phyloP scores from a whole-genome alignment of 768 basidiomycete species.

The Tephrocybe rancida region DNA sequence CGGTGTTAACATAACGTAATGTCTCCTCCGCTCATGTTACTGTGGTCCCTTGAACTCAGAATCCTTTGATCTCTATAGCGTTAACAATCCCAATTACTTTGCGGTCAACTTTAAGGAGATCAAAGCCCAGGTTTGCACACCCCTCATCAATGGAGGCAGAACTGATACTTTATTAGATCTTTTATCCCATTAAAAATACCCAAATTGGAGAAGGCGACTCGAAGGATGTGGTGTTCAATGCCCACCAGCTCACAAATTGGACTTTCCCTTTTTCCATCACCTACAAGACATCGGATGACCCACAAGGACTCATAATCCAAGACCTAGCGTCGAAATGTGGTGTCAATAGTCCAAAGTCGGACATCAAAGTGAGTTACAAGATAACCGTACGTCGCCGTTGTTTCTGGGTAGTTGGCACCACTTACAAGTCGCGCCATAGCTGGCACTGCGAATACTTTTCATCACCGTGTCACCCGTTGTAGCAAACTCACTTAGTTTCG shows the following conservation, averaged over 20 bases:
- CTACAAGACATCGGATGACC: constrained; percentile 59
- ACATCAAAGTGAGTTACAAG: constrained; percentile 65
- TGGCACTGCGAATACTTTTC: constrained; percentile 65
- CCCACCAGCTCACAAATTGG: constrained; percentile 62
- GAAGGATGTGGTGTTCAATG: constrained; percentile 46
- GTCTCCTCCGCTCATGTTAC: constrained; percentile 5
- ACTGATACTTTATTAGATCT: constrained; percentile 44
- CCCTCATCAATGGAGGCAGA: background rate
- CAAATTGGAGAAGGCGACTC: constrained; percentile 65
- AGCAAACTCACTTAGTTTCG: constrained; percentile 59
- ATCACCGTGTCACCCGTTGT: constrained; percentile 70
- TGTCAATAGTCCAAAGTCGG: constrained; percentile 38
- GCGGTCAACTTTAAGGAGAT: constrained; percentile 66
- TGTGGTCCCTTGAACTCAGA: background rate
- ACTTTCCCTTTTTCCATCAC: constrained; percentile 74
- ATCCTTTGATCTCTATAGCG: constrained; percentile 45
- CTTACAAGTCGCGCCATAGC: constrained; percentile 33
- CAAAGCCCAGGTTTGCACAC: constrained; percentile 51
- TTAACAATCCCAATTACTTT: constrained; percentile 84
- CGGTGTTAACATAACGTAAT: constrained; percentile 68
- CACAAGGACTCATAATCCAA: constrained; percentile 51
- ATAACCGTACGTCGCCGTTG: constrained; percentile 53
- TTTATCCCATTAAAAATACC: constrained; percentile 76
- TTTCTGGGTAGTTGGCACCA: background rate
- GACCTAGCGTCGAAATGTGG: constrained; percentile 72